phyloP scores from a whole-genome alignment of 805 yeast species.

The Kodamaea leandrae region DNA sequence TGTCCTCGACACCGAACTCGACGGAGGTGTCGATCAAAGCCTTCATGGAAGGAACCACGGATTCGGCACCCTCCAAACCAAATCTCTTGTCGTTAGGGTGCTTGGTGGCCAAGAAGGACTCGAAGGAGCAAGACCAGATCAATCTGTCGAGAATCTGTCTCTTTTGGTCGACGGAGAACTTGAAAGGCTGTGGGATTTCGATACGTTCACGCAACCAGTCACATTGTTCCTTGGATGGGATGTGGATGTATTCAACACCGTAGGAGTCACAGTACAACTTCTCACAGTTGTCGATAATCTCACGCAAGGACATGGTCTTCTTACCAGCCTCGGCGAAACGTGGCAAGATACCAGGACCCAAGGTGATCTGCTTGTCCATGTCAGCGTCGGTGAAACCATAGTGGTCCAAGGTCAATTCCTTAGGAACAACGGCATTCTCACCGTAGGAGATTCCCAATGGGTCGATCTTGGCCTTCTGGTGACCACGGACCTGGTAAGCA shows the following conservation, averaged over 20 bases:
- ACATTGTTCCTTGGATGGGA: conserved; percentile 91
- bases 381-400: conserved; percentile 90
- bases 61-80: conserved; percentile 98
- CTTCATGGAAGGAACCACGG: conserved; percentile 95
- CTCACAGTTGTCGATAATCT: conserved; percentile 77
- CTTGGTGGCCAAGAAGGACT: conserved; percentile 86
- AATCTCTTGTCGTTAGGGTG: conserved; percentile 98
- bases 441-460: conserved; percentile 93
- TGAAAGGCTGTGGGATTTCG: conserved; percentile 86
- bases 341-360: conserved; percentile 97
- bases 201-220: conserved; percentile 98
- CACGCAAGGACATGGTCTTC: conserved; percentile 68
- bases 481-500: conserved; percentile 99
- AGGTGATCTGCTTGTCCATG: conserved; percentile 73
- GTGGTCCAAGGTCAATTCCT: conserved; percentile 86
- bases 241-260: conserved; percentile 95
- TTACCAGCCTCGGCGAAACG: conserved; percentile 72
- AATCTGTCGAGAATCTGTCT: conserved; percentile 94
- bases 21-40: conserved; percentile 92
- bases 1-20: conserved; percentile 89
- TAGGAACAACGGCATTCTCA: conserved; percentile 63
- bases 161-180: conserved; percentile 83
- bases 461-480: conserved; percentile 89
- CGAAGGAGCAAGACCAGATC: conserved; percentile 95
- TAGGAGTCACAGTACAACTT: conserved; percentile 80